Evolutionary conservation across 2,329 filamentous ascomycete species (phyloP).

Genomic region (Dactylella cylindrospora): DNA sequence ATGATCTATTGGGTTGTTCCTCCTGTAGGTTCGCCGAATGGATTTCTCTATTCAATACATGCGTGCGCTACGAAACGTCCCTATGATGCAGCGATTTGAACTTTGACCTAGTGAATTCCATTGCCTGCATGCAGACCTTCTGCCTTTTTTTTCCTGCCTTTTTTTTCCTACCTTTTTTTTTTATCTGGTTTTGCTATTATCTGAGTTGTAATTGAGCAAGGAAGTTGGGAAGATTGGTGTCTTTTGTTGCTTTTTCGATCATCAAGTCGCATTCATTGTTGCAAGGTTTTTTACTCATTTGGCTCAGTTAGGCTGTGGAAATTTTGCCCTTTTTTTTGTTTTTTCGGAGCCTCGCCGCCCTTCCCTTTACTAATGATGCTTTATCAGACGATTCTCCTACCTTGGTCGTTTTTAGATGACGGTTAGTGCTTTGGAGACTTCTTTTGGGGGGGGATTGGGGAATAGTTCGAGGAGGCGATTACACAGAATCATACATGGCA

Average conservation of each 20-base stretch:
- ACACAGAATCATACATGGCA: no score
- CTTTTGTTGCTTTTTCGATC: not conserved
- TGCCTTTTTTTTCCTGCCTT: constrained; percentile 3
- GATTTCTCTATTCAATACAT: constrained; percentile 10
- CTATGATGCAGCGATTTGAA: constrained; percentile 43
- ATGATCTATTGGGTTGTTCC: no score
- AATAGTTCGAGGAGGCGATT: no score
- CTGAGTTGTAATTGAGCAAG: constrained; percentile 16
- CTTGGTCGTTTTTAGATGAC: constrained; percentile 6
- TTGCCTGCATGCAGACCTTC: constrained; percentile 6
- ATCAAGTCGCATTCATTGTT: not conserved
- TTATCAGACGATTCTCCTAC: constrained; percentile 24
- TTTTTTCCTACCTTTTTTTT: not conserved
- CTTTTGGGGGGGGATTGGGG: no score
- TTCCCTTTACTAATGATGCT: constrained; percentile 27
- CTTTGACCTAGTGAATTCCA: constrained; percentile 28
- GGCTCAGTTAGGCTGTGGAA: not conserved
- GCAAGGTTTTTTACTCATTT: not conserved
- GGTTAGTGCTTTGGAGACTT: no score
- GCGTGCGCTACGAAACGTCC: constrained; percentile 19
- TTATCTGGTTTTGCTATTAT: constrained; percentile 21
- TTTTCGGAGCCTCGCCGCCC: not conserved
- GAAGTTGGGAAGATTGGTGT: not conserved
- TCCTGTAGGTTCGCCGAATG: no score
- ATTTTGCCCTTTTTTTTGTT: constrained; percentile 7